Percentiles rank a stretch among this genome's conserved stretches.
phyloP scores from a whole-genome alignment of 768 basidiomycete genomes.

The Gelatoporia subvermispora region DNA sequence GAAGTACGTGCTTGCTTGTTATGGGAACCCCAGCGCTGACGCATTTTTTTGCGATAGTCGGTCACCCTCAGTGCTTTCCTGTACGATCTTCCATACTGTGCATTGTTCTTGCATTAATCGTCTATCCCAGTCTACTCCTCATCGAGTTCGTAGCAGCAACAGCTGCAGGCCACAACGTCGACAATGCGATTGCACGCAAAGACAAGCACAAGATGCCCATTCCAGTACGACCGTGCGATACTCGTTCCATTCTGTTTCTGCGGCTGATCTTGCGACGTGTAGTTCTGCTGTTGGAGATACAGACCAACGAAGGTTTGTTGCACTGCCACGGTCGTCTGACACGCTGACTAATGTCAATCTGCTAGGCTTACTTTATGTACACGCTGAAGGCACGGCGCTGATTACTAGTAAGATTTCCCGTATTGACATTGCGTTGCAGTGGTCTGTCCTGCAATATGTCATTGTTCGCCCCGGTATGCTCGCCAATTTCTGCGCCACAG shows the following conservation, averaged over 20 bases:
- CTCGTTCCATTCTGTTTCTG: neutral
- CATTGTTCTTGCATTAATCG: neutral
- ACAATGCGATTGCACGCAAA: constrained; percentile 70
- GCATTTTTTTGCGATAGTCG: constrained; percentile 40
- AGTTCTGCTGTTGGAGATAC: constrained; percentile 83
- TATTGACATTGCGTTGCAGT: constrained; percentile 35
- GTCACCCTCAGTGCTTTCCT: constrained; percentile 84
- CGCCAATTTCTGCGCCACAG: neutral
- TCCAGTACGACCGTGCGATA: constrained; percentile 40
- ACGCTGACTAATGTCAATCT: neutral
- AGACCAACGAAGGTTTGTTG: constrained; percentile 65
- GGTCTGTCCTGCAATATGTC: constrained; percentile 87
- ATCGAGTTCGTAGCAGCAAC: constrained; percentile 82
- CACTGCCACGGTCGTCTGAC: neutral
- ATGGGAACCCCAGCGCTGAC: constrained; percentile 8
- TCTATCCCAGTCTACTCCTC: constrained; percentile 54
- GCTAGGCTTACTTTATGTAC: constrained; percentile 83
- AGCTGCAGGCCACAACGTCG: constrained; percentile 53
- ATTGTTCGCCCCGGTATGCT: constrained; percentile 57
- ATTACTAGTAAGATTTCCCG: neutral
- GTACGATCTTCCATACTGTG: constrained; percentile 35
- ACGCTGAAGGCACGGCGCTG: constrained; percentile 61
- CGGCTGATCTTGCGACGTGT: neutral
- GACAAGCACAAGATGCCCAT: constrained; percentile 71
- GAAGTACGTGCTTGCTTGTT: constrained; percentile 43